Evolutionary conservation across 805 yeast species (phyloP).

Genomic region (Suhomyces prunicola): DNA sequence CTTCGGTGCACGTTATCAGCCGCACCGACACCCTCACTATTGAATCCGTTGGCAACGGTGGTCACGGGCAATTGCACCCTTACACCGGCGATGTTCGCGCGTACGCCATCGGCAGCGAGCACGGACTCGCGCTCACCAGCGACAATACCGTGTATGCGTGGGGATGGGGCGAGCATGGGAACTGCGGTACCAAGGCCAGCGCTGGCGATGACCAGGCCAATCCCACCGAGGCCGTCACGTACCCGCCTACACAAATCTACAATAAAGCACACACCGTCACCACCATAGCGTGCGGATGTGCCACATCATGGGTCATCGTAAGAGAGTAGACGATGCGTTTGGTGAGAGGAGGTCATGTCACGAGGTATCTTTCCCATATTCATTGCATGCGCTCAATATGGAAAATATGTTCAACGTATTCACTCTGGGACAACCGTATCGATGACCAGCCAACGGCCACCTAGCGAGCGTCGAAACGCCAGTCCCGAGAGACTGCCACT

Average conservation of each 20-base stretch:
- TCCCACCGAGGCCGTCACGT: slow-evolving; percentile 29
- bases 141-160: slow-evolving; percentile 55
- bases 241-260: slow-evolving; percentile 34
- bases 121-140: slow-evolving; percentile 52
- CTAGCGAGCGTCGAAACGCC: background rate
- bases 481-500: background rate
- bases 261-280: slow-evolving; percentile 19
- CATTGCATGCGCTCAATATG: slow-evolving; percentile 58
- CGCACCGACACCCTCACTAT: slow-evolving; percentile 15
- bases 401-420: slow-evolving; percentile 76
- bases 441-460: slow-evolving; percentile 18
- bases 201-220: background rate
- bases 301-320: slow-evolving; percentile 60
- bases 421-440: slow-evolving; percentile 63
- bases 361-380: slow-evolving; percentile 74
- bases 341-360: slow-evolving; percentile 44
- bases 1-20: slow-evolving; percentile 57
- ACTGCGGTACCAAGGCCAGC: slow-evolving; percentile 59
- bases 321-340: background rate
- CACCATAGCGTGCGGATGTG: slow-evolving; percentile 58
- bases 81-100: slow-evolving; percentile 6
- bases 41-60: slow-evolving; percentile 66
- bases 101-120: slow-evolving; percentile 78
- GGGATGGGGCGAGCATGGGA: slow-evolving; percentile 99
- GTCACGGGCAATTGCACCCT: slow-evolving; percentile 62